Conservation (phyloP, 805 yeast genomes). For the Yarrowia osloensis region DNA sequence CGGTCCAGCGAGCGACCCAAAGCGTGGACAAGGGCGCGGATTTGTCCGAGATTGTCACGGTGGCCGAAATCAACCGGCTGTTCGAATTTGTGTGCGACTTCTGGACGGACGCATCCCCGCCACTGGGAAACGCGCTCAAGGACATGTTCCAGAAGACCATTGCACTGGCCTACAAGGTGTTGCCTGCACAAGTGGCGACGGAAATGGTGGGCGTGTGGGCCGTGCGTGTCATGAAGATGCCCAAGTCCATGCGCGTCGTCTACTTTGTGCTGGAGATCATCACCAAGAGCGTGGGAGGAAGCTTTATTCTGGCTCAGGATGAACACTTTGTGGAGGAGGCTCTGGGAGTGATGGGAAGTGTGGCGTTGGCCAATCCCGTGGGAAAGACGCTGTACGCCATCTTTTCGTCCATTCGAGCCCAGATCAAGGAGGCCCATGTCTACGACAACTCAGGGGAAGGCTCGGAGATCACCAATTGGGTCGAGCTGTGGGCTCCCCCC, state of each 20-base stretch:
- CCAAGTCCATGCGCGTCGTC: slow-evolving; percentile 57
- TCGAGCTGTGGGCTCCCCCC: slow-evolving; percentile 52
- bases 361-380: slow-evolving; percentile 62
- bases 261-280: slow-evolving; percentile 63
- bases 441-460: slow-evolving; percentile 9
- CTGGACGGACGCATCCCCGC: slow-evolving; percentile 71
- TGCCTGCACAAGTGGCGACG: slow-evolving; percentile 33
- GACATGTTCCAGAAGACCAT: slow-evolving; percentile 61
- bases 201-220: slow-evolving; percentile 49
- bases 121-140: slow-evolving; percentile 67
- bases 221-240: slow-evolving; percentile 46
- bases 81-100: slow-evolving; percentile 58
- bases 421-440: slow-evolving; percentile 2
- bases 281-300: slow-evolving; percentile 51
- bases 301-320: slow-evolving; percentile 46
- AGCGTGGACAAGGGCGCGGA: slow-evolving; percentile 31
- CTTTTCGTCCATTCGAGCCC: slow-evolving; percentile 27
- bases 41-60: slow-evolving; percentile 30
- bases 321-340: slow-evolving; percentile 53
- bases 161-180: slow-evolving; percentile 43
- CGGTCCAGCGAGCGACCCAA: slow-evolving; percentile 61
- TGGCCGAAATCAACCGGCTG: slow-evolving; percentile 35
- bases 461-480: slow-evolving; percentile 47
- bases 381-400: slow-evolving; percentile 38
- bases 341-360: slow-evolving; percentile 54